Conservation (phyloP, 1,139 yeast species). For the Candida frijolesensis region DNA sequence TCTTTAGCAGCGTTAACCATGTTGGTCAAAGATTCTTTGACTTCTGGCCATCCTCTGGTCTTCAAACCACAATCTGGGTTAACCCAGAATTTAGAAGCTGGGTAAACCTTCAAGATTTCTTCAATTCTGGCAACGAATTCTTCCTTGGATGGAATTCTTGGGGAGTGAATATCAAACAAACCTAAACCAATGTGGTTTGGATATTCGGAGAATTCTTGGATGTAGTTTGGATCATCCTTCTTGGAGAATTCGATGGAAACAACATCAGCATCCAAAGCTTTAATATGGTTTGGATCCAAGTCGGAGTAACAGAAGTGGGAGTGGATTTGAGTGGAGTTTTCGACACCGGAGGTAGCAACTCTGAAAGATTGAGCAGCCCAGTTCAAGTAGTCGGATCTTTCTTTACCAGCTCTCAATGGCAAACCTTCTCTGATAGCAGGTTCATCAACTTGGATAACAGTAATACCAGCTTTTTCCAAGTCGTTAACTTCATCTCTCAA, state of each 20-base stretch:
- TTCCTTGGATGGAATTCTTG: constrained; percentile 97
- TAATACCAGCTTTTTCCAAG: constrained; percentile 97
- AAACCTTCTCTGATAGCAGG: constrained; percentile 99
- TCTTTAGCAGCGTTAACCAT: constrained; percentile 99
- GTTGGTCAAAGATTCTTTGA: constrained; percentile 82
- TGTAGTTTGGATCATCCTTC: constrained; percentile 98
- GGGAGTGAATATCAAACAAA: constrained; percentile 98
- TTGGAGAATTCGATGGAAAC: constrained; percentile 98
- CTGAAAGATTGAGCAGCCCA: constrained; percentile 99
- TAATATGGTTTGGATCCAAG: constrained; percentile 98
- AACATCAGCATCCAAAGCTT: constrained; percentile 99
- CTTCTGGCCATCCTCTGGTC: constrained; percentile 96
- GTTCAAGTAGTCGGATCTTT: constrained; percentile 92
- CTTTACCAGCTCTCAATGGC: constrained; percentile 97
- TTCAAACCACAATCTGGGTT: constrained; percentile 99
- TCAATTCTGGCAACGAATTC: constrained; percentile 93
- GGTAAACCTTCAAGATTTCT: constrained; percentile 94
- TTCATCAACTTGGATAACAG: constrained; percentile 98
- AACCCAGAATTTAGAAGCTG: constrained; percentile 98
- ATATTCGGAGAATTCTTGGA: constrained; percentile 95
- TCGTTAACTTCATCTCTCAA: constrained; percentile 98
- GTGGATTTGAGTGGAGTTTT: constrained; percentile 95
- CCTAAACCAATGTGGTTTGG: constrained; percentile 99
- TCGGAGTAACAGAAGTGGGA: constrained; percentile 99
- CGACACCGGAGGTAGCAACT: constrained; percentile 98